phyloP scores from a whole-genome alignment of 139 green algal species.

The Coelastrella sp. region DNA sequence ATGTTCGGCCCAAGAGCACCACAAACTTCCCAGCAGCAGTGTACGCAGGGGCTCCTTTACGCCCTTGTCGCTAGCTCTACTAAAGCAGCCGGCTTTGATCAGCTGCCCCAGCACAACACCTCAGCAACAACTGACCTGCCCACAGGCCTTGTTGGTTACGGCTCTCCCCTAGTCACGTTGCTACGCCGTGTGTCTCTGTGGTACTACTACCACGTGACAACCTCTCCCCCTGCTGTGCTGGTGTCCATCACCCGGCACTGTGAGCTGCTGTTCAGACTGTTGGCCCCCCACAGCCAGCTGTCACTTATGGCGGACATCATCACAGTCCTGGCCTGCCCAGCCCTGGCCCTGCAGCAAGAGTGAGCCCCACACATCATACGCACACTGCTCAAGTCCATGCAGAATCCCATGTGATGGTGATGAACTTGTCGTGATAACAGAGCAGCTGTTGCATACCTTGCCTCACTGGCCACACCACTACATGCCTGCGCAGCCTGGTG shows the following conservation, averaged over 20 bases:
- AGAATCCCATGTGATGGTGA: neutral
- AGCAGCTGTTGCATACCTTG: neutral
- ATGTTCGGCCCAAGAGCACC: neutral
- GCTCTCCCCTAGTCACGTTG: constrained; percentile 12
- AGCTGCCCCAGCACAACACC: neutral
- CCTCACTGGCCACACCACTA: neutral
- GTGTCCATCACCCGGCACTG: neutral
- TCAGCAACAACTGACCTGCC: neutral
- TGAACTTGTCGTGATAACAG: neutral
- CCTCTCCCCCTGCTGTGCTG: neutral
- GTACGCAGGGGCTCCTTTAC: neutral
- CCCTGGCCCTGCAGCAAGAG: neutral
- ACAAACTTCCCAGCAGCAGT: neutral
- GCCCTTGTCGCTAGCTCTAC: neutral
- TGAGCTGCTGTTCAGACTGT: constrained; percentile 36
- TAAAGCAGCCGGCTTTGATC: neutral
- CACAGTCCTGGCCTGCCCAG: neutral
- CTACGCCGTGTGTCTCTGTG: constrained; percentile 20
- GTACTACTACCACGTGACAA: constrained; percentile 15
- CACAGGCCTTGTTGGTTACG: neutral
- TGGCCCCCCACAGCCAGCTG: constrained; percentile 32
- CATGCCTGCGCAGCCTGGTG: no score
- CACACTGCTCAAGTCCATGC: neutral
- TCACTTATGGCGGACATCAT: neutral
- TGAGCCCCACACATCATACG: neutral